These are phyloP conservation scores for Debaryomyces prosopidis DNA, from an alignment of 805 yeast species.

Conservation along the genomic window DNA sequence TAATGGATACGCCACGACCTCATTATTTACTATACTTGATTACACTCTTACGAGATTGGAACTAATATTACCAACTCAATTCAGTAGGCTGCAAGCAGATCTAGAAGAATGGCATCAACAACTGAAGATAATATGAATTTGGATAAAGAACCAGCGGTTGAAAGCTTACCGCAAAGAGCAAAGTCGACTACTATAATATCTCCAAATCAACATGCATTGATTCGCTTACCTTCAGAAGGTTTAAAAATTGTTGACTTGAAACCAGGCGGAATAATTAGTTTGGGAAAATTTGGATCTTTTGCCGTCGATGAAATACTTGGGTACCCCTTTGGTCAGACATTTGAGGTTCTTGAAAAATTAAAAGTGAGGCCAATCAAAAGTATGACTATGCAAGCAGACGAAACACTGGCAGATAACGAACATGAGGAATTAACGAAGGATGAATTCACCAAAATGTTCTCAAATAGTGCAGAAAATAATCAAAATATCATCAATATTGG, in stretches of 20 bases:
- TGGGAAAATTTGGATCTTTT: constrained; percentile 93
- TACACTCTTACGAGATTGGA: no score
- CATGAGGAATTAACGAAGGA: constrained; percentile 41
- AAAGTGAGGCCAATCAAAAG: constrained; percentile 50
- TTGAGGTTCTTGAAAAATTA: constrained; percentile 70
- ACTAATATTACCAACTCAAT: no score
- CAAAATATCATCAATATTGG: constrained; percentile 69
- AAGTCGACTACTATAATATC: constrained; percentile 36
- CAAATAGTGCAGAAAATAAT: constrained; percentile 58
- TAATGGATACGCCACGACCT: constrained; percentile 7
- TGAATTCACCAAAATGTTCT: constrained; percentile 35
- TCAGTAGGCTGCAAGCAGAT: no score
- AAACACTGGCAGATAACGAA: constrained; percentile 30
- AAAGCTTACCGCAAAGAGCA: neutral
- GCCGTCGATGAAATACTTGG: constrained; percentile 74
- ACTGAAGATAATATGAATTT: no score
- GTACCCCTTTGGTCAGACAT: constrained; percentile 82
- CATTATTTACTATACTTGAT: neutral
- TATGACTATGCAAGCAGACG: constrained; percentile 29
- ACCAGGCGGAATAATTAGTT: constrained; percentile 58
- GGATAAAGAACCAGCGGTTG: no score
- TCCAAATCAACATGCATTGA: constrained; percentile 56
- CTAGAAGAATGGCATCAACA: no score
- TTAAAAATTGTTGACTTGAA: constrained; percentile 69
- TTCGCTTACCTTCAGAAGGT: constrained; percentile 81